Percentiles rank a stretch among this genome's conserved stretches.
Evolutionary conservation across 495 filamentous ascomycete species (phyloP).

Genomic region (Physcia stellaris): DNA sequence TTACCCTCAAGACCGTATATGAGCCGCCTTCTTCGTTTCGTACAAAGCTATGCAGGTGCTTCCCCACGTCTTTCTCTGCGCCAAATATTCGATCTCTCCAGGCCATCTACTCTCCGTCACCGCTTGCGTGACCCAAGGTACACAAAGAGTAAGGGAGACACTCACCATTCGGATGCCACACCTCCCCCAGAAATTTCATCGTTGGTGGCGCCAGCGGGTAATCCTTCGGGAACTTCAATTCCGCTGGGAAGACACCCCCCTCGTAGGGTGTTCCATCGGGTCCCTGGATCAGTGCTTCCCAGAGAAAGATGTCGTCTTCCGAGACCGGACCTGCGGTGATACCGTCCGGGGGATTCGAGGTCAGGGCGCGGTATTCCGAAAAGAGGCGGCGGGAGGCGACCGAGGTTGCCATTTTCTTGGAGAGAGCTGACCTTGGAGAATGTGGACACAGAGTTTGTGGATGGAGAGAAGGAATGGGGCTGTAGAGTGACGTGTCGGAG

Average conservation of each 20-base stretch:
- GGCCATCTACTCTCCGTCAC: neutral
- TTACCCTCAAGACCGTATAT: too few species aligned
- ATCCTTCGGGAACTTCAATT: constrained; percentile 88
- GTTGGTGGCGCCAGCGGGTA: constrained; percentile 87
- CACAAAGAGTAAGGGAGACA: constrained; percentile 1
- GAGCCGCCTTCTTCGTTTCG: too few species aligned
- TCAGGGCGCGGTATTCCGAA: constrained; percentile 85
- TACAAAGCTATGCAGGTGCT: too few species aligned
- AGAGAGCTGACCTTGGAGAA: too few species aligned
- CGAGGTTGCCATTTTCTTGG: constrained; percentile 45
- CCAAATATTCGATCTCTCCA: neutral
- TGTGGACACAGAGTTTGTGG: too few species aligned
- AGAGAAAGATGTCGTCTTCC: constrained; percentile 92
- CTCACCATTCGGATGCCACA: constrained; percentile 94
- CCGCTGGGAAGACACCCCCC: constrained; percentile 84
- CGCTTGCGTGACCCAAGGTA: neutral
- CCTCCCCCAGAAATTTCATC: constrained; percentile 85
- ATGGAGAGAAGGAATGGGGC: too few species aligned
- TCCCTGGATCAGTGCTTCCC: constrained; percentile 94
- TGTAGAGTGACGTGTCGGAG: too few species aligned
- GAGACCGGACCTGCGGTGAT: constrained; percentile 88
- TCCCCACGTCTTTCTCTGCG: neutral
- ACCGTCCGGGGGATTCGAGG: constrained; percentile 75
- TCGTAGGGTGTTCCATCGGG: constrained; percentile 94
- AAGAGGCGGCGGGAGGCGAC: constrained; percentile 85